Evolutionary conservation across 2,329 filamentous ascomycete species (phyloP).

Genomic region (Curvularia hawaiiensis): DNA sequence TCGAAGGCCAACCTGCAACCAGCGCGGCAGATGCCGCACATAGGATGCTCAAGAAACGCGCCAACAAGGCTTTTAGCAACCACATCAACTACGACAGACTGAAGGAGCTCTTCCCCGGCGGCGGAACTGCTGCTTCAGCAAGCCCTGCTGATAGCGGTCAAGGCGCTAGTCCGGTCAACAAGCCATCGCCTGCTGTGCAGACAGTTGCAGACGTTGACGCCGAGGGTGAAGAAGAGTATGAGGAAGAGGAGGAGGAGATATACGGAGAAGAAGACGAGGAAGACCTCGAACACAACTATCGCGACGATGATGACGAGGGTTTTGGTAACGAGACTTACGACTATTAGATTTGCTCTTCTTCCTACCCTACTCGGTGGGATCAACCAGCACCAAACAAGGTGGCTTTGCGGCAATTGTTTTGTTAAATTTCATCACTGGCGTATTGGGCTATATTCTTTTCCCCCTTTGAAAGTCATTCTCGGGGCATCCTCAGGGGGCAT

Average conservation of each 20-base stretch:
- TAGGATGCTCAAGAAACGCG: slow-evolving; percentile 54
- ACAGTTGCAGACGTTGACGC: slow-evolving; percentile 18
- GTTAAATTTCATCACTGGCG: not conserved
- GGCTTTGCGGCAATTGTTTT: not conserved
- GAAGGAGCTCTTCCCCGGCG: slow-evolving; percentile 47
- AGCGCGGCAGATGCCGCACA: slow-evolving; percentile 53
- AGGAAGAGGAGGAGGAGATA: slow-evolving; percentile 35
- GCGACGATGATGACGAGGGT: slow-evolving; percentile 51
- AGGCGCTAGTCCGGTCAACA: slow-evolving; percentile 5
- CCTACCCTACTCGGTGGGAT: not conserved
- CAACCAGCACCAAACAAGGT: not conserved
- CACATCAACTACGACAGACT: slow-evolving; percentile 55
- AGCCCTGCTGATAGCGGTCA: slow-evolving; percentile 8
- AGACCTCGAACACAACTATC: slow-evolving; percentile 47
- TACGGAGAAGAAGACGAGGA: slow-evolving; percentile 49
- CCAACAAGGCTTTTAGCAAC: slow-evolving; percentile 47
- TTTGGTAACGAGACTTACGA: slow-evolving; percentile 48
- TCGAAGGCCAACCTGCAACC: slow-evolving; percentile 50
- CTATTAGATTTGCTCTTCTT: slow-evolving; percentile 17
- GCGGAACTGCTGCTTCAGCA: slow-evolving; percentile 18
- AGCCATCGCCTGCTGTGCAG: slow-evolving; percentile 14
- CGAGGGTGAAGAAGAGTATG: slow-evolving; percentile 26
- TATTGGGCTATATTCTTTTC: not conserved
- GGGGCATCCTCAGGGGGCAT: not conserved
- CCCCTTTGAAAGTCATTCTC: not conserved